These are phyloP conservation scores for Coleophoma cylindrospora DNA, from an alignment of 2,329 filamentous ascomycete species.

Conservation along the genomic window DNA sequence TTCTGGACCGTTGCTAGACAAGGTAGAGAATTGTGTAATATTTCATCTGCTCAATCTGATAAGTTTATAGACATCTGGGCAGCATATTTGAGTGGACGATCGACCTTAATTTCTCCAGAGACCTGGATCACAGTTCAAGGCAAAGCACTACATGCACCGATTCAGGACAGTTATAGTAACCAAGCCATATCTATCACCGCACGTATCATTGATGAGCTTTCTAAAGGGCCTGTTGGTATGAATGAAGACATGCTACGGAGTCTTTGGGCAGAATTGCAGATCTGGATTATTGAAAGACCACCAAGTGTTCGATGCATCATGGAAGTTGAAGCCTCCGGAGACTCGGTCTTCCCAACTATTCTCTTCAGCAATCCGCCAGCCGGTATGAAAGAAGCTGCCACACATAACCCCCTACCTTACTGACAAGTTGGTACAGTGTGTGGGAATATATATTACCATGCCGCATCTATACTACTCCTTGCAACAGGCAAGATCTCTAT, in stretches of 20 bases:
- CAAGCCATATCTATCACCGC: slow-evolving; percentile 2
- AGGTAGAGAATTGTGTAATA: not conserved
- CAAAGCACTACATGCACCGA: not conserved
- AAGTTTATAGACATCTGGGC: slow-evolving; percentile 1
- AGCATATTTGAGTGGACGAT: not conserved
- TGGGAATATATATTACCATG: not conserved
- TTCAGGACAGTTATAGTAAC: slow-evolving; percentile 5
- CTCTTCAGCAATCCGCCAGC: not conserved
- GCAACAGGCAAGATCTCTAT: not conserved
- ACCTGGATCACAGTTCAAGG: not conserved
- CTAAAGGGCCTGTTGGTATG: not conserved
- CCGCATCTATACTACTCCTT: not conserved
- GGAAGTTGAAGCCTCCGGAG: slow-evolving; percentile 3
- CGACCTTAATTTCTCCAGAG: not conserved
- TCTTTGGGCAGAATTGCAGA: slow-evolving; percentile 4
- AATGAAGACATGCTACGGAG: not conserved
- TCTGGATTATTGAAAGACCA: slow-evolving; percentile 3
- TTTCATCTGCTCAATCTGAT: not conserved
- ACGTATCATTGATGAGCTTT: slow-evolving; percentile 3
- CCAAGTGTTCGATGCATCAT: slow-evolving; percentile 1
- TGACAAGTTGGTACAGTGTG: not conserved
- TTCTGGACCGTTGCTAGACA: slow-evolving; percentile 5
- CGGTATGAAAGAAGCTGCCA: not conserved
- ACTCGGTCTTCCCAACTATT: slow-evolving; percentile 3
- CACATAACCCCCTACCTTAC: not conserved